Percentiles rank a stretch among this genome's conserved stretches.
These are phyloP conservation scores for Botrytis fabae DNA, from an alignment of 2,329 filamentous ascomycete genomes.

Conservation along the genomic window DNA sequence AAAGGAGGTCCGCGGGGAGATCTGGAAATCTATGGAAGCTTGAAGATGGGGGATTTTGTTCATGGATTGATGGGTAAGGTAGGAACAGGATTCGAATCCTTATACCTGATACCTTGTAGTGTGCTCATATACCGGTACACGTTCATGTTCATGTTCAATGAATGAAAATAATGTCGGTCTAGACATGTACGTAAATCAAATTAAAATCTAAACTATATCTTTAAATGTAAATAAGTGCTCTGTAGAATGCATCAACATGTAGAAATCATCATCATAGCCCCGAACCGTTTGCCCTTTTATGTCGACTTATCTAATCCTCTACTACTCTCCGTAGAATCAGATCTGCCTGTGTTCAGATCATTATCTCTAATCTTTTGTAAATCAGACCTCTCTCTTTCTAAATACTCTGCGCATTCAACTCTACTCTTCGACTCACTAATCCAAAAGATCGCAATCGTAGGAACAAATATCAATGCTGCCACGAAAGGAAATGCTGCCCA, in stretches of 20 bases:
- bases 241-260: background rate
- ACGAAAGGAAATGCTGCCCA: slow-evolving; percentile 38
- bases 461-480: slow-evolving; percentile 37
- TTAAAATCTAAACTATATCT: slow-evolving; percentile 3
- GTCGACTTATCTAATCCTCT: background rate
- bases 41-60: background rate
- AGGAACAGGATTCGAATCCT: background rate
- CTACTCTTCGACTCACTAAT: slow-evolving; percentile 38
- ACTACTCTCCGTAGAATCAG: background rate
- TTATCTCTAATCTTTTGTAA: slow-evolving; percentile 31
- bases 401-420: slow-evolving; percentile 38
- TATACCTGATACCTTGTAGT: background rate
- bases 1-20: background rate
- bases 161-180: background rate
- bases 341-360: background rate
- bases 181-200: background rate
- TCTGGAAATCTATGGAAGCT: slow-evolving; percentile 3
- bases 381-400: slow-evolving; percentile 33
- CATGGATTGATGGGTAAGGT: background rate
- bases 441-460: slow-evolving; percentile 39
- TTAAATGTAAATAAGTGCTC: background rate
- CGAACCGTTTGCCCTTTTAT: background rate
- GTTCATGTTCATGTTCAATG: background rate
- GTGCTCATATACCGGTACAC: background rate
- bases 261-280: slow-evolving; percentile 5